Evolutionary conservation across 1,139 yeast genomes (phyloP), one percentile per base, ranked within the genome.

Genomic region (Hansenula lynferdii): DNA sequence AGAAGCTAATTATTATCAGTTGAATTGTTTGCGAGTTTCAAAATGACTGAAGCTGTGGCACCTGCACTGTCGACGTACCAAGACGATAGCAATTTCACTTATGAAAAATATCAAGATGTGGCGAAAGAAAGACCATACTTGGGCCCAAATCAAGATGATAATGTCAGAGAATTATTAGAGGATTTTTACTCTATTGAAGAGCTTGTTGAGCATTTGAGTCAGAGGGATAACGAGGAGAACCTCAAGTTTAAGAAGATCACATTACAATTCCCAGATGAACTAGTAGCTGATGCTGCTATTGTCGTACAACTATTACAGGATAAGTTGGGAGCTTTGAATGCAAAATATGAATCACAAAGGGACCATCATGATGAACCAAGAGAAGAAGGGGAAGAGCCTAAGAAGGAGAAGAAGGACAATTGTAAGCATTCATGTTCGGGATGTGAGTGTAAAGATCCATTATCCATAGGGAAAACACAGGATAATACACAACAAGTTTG

Each of bases 191-290:
- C 74, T 18, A 50, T 82, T 2, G 69, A 68, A 16, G 69, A 70
- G 38, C 54, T 84, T 11, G 61, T 67, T 0, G 49, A 51, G 1
- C 67, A 57, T 44, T 56, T 81, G 29, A 46, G 51, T 21, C 48
- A 56, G 12, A 60, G 64, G 26, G 58, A 55, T 8, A 54, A 50
- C 3, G 48, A 49, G 2, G 57, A 57, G 0, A 32, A 34, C n/a
- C 46, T 48, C 22, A 54, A 52, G 34, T 80, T 65, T 57, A 61
- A 57, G 33, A 69, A 72, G 30, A 71, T 90, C 4, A 90, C 97
- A 0, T 64, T 92, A 28, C 99, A 92, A 61, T 90, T 94, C 49
- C 97, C 98, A 0, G 98, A 94, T 58, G 49, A 65, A 8, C 64
- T 89, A 36, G 75, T 94, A 1, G 70, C 80, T 37, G 97, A 92